Evolutionary conservation across 805 yeast genomes (phyloP), one percentile per base, ranked within the genome.

Genomic region (Schizosaccharomyces cryophilus): DNA sequence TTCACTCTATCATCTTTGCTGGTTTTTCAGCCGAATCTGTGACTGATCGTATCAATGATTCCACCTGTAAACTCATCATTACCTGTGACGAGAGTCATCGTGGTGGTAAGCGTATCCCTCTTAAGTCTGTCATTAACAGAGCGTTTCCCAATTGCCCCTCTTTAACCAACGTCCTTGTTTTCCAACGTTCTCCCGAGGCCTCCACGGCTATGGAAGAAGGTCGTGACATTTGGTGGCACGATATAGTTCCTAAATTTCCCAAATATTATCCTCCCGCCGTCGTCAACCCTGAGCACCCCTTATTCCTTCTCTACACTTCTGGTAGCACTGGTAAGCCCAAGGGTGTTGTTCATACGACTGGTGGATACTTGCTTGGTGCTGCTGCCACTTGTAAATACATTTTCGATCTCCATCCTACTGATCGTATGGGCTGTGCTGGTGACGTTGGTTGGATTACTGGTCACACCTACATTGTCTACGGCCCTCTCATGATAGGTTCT

Each of bases 381-480:
- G 81, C 87, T 62, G 75, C 89, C 71, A 86, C 96, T 61, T 85
- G 96, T 59, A 85, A 83, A 74, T 90, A 89, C 73, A 88, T 88
- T 58, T 90, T 93, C 72, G 97, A 94, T 72, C 82, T 93, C 59
- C 95, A 87, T 70, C 82, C 82, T 63, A 85, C 84, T 64, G 97
- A 93, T 72, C 78, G 85, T 55, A 73, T 90, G 64, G 90, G 93
- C 77, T 90, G 97, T 54, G 97, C 97, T 48, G 97, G 97, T 70
- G 97, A 93, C 71, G 87, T 93, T 62, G 97, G 98, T 70, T 93
- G 98, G 97, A 93, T 93, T 71, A 93, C 98, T 19, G 97, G 97
- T 66, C 98, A 93, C 73, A 85, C 96, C 9, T 93, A 90, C 70
- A 95, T 87, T 55, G 80, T 90, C 58, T 93, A 93, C 69, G 97